phyloP scores from a whole-genome alignment of 805 yeast genomes.

The Hemisphaericaspora nanyangensis region DNA sequence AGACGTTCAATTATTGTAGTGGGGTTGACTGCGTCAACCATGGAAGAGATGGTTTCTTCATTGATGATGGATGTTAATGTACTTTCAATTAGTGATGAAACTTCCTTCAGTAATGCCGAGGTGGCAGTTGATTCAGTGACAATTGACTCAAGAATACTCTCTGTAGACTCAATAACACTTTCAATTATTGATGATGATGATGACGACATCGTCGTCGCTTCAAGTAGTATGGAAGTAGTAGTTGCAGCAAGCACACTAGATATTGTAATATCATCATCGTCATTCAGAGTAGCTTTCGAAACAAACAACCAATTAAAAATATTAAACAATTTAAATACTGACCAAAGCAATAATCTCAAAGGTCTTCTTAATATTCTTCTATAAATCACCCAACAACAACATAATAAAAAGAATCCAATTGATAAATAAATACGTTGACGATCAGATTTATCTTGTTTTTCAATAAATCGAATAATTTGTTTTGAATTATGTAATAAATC shows the following conservation, averaged over 20 bases:
- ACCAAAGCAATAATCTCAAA: constrained; percentile 43
- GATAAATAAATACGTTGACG: constrained; percentile 46
- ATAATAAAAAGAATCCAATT: constrained; percentile 40
- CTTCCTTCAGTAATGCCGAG: neutral
- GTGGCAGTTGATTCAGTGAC: too few relatives aligned
- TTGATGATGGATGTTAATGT: neutral
- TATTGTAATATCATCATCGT: too few relatives aligned
- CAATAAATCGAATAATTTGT: constrained; percentile 47
- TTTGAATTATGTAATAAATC: constrained; percentile 39
- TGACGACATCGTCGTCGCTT: too few relatives aligned
- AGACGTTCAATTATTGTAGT: constrained; percentile 2
- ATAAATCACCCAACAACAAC: constrained; percentile 50
- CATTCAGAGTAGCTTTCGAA: too few relatives aligned
- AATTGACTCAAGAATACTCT: too few relatives aligned
- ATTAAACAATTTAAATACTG: constrained; percentile 35
- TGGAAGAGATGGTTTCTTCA: neutral
- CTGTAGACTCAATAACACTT: neutral
- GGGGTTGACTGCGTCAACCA: neutral
- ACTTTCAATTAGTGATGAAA: neutral
- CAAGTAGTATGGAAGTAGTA: neutral
- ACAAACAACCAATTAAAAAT: constrained; percentile 18
- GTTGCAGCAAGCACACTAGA: neutral
- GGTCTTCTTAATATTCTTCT: constrained; percentile 46
- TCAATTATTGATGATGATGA: neutral
- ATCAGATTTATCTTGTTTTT: constrained; percentile 48